These are phyloP conservation scores for Pueraria montana DNA, from an alignment of 306 rosid genomes.

Conservation along the genomic window DNA sequence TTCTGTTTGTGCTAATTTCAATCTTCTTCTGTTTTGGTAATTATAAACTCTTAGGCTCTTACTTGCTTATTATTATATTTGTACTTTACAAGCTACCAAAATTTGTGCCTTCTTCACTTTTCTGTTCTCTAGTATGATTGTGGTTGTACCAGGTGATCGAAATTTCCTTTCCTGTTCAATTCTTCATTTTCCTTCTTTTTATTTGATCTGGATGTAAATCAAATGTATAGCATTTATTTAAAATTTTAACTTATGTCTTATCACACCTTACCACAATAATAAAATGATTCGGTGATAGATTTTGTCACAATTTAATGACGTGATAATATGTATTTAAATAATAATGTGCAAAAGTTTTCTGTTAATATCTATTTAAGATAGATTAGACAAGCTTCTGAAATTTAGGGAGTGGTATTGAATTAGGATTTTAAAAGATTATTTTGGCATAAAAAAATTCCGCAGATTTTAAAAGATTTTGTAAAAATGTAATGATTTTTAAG, in stretches of 20 bases:
- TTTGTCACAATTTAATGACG: not conserved
- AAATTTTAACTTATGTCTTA: not conserved
- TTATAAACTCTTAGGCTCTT: too few species aligned
- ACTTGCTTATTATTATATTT: not conserved
- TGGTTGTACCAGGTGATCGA: not conserved
- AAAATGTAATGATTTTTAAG: too few species aligned
- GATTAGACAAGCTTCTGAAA: not conserved
- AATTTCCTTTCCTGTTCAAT: slow-evolving; percentile 4
- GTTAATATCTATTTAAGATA: not conserved
- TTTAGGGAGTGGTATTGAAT: too few species aligned
- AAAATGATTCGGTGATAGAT: not conserved
- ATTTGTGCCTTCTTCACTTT: not conserved
- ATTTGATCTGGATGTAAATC: not conserved
- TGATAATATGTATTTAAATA: not conserved
- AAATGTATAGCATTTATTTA: not conserved
- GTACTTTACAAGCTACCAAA: not conserved
- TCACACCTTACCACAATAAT: not conserved
- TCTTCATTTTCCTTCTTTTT: not conserved
- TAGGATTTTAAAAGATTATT: too few species aligned
- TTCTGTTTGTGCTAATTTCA: not conserved
- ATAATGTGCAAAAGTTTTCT: not conserved
- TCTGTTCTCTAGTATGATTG: not conserved
- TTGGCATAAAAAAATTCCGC: too few species aligned
- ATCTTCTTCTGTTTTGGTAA: not conserved
- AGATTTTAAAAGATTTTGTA: too few species aligned